Percentiles rank a stretch among this genome's conserved stretches.
phyloP scores from a whole-genome alignment of 768 basidiomycete species.

The Podaxis pistillaris region DNA sequence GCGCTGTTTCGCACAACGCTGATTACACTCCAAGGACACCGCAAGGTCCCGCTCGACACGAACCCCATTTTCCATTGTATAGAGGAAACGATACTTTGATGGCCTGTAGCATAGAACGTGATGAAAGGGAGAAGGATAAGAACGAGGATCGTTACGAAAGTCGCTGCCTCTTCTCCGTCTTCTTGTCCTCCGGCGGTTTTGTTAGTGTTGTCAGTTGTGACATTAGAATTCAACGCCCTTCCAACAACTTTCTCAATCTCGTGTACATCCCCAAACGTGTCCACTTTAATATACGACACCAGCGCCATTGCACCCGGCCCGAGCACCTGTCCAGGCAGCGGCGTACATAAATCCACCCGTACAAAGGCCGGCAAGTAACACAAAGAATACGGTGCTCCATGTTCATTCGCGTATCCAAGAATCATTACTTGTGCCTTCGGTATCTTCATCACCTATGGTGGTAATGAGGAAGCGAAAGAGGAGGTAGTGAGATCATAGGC shows the following conservation, averaged over 20 bases:
- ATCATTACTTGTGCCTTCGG: no score
- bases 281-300: conserved; percentile 77
- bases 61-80: conserved; percentile 98
- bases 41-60: conserved; percentile 57
- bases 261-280: conserved; percentile 73
- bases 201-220: conserved; percentile 21
- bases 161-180: conserved; percentile 26
- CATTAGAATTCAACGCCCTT: conserved; percentile 37
- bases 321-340: conserved; percentile 80
- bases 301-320: conserved; percentile 62
- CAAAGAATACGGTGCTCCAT: conserved; percentile 35
- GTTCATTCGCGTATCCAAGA: no score
- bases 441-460: no score
- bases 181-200: background rate
- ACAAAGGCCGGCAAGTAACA: conserved; percentile 72
- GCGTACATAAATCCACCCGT: conserved; percentile 62
- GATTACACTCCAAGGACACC: conserved; percentile 70
- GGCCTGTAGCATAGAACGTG: conserved; percentile 86
- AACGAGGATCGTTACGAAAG: conserved; percentile 27
- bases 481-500: no score
- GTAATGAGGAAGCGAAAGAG: no score
- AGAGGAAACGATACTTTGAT: conserved; percentile 84
- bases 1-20: conserved; percentile 64
- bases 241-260: conserved; percentile 52
- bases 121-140: conserved; percentile 76